Evolutionary conservation across 2,329 filamentous ascomycete species (phyloP).

Genomic region (Colletotrichum spaethianum): DNA sequence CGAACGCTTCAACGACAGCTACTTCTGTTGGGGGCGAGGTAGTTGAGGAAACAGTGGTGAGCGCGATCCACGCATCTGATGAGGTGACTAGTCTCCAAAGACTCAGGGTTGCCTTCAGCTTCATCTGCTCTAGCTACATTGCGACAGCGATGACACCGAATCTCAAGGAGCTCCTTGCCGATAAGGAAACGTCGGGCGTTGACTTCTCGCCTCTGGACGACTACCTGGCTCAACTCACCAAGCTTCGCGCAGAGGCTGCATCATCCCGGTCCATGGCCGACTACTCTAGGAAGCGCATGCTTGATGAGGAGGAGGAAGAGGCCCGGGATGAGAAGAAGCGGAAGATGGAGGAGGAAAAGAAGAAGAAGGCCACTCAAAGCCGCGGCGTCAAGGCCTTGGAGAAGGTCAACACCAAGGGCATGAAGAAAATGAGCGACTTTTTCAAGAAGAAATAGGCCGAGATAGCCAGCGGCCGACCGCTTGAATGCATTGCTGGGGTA

Average conservation of each 20-base stretch:
- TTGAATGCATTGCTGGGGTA: slow-evolving; percentile 38
- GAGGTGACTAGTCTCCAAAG: slow-evolving; percentile 73
- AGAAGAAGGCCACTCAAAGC: slow-evolving; percentile 81
- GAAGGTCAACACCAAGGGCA: slow-evolving; percentile 92
- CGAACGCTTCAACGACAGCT: slow-evolving; percentile 61
- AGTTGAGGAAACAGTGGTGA: slow-evolving; percentile 52
- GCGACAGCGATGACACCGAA: slow-evolving; percentile 57
- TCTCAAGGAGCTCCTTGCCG: slow-evolving; percentile 58
- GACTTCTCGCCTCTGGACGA: slow-evolving; percentile 81
- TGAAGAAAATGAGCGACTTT: slow-evolving; percentile 98
- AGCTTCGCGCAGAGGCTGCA: slow-evolving; percentile 79
- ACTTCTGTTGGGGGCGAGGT: slow-evolving; percentile 58
- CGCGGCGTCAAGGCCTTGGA: slow-evolving; percentile 83
- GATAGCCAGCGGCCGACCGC: slow-evolving; percentile 22
- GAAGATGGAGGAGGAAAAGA: slow-evolving; percentile 90
- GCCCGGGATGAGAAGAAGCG: slow-evolving; percentile 83
- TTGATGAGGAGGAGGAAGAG: slow-evolving; percentile 78
- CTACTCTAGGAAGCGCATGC: slow-evolving; percentile 77
- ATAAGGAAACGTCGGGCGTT: slow-evolving; percentile 54
- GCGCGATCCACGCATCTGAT: slow-evolving; percentile 61
- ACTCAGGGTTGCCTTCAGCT: slow-evolving; percentile 74
- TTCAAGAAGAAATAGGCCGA: slow-evolving; percentile 78
- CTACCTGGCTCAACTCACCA: slow-evolving; percentile 77
- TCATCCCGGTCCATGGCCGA: slow-evolving; percentile 78
- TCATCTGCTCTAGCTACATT: slow-evolving; percentile 75